Evolutionary conservation across 2,329 filamentous ascomycete genomes (phyloP), one percentile per base, ranked within the genome.

Genomic region (Clarireedia sp.): DNA sequence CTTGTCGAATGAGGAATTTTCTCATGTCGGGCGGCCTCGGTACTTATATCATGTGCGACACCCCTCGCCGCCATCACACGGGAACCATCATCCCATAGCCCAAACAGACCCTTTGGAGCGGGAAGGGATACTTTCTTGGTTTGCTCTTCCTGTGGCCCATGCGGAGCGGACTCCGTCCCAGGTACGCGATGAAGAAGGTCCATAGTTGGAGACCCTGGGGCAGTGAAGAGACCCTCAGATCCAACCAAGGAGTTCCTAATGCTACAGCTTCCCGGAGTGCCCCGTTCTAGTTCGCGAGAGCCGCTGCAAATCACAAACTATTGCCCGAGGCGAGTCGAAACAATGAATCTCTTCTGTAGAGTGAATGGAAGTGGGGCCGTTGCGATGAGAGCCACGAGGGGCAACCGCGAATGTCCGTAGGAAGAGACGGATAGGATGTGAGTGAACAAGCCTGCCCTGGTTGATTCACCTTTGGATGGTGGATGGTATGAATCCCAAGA

Each of bases 41-140:
- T 23, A 14, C 43, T 49, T 49, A 49, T 55, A 55, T 49, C 17
- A 41, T 36, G 16, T n/a, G 5, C 7, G 19, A 7, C 44, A n/a
- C 10, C 24, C 38, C 17, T 19, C 38, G 38, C 19, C 17, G 29
- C 33, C 24, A 21, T 26, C 24, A 17, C 17, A 10, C 16, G 46
- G 14, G 38, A 45, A 16, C 51, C 14, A 23, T 26, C 23, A 33
- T 54, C 44, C 52, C 52, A 51, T 37, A 43, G 9, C 46, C 49
- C 52, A 54, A 54, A 50, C 52, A 33, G 37, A 24, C 24, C 52
- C 33, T 33, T 37, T 43, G 26, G 36, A 36, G 37, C 24, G 33
- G 37, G 50, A 44, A 38, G 37, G 21, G 40, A 44, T 37, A 29
- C 38, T 37, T 44, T 43, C 52, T 55, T 41, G 37, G 37, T 24